Base-by-base conservation (phyloP, 78 protist genomes). In the Dictyostelium brefeldianum region DNA sequence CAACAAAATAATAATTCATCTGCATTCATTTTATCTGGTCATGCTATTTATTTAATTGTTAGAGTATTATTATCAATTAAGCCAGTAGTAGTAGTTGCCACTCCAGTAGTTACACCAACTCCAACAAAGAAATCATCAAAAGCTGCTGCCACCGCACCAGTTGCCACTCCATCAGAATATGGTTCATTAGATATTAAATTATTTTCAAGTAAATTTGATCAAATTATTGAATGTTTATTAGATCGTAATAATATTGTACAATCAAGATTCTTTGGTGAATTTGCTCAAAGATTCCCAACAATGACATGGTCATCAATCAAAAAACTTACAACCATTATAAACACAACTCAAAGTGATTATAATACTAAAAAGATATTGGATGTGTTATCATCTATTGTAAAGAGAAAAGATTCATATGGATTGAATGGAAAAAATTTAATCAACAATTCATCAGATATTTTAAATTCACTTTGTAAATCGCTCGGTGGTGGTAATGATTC, bases 231-330 rank as follows among this genome's bases (percentile, higher is more conserved):
- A 22, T 12, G 59, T 54, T 78, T 78, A 78, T 36, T 78, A 3
- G 70, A 78, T 47, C 57, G 70, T 48, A 78, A 27, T 27, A 78
- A 78, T 36, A 20, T 54, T 1, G 70, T 56, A 51, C 83, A 69
- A 78, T 18, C 87, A 20, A 62, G 83, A 18, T 87, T 87, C 80
- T 46, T 77, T 78, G 15, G 51, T 4, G 93, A 87, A 22, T 87
- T 78, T 54, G 27, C 93, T 20, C 84, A 74, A 64, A 64, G 84
- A 48, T 87, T 77, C 80, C 93, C 93, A 22, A 80, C 51, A 0
- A 12, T 87, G 4, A 56, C 65, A 25, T 74, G 74, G 78, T 10
- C 29, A 17, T 78, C 81, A 22, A 77, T 87, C 17, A 27, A 31
- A 47, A 77, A 87, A 53, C 5, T 87, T 67, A 22, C 69, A 4